Evolutionary conservation across 2,329 filamentous ascomycete species (phyloP).

Genomic region (Beauveria scarabaeidicola): DNA sequence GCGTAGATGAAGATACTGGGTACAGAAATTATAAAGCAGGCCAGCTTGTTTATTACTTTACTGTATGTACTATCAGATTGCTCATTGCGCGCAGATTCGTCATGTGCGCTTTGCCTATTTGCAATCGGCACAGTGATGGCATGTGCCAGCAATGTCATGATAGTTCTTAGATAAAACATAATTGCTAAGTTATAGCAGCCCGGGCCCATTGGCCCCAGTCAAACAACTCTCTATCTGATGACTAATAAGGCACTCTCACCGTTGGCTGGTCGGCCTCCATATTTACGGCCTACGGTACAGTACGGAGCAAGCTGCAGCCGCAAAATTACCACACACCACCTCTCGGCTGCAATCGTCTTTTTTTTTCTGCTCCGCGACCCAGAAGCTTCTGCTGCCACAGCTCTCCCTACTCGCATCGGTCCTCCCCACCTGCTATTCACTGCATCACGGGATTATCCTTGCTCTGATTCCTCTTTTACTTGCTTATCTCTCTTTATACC

Average conservation of each 20-base stretch:
- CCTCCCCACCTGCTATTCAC: slow-evolving; percentile 1
- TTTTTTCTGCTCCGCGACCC: slow-evolving; percentile 10
- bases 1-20: too few relatives aligned
- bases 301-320: not conserved
- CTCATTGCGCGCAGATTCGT: too few relatives aligned
- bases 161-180: too few relatives aligned
- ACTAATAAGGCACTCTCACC: slow-evolving; percentile 8
- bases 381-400: slow-evolving; percentile 7
- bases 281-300: too few relatives aligned
- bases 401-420: slow-evolving; percentile 8
- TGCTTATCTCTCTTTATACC: slow-evolving; percentile 12
- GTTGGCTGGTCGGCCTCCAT: slow-evolving; percentile 5
- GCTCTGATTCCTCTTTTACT: not conserved
- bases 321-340: slow-evolving; percentile 6
- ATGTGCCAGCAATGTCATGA: too few relatives aligned
- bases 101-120: too few relatives aligned
- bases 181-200: not conserved
- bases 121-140: too few relatives aligned
- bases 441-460: slow-evolving; percentile 9
- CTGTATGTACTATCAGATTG: too few relatives aligned
- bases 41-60: too few relatives aligned
- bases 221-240: not conserved
- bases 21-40: too few relatives aligned
- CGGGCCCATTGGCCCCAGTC: too few relatives aligned
- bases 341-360: not conserved